Base-by-base conservation (phyloP, 805 yeast species). In the Osmozyma mogii region DNA sequence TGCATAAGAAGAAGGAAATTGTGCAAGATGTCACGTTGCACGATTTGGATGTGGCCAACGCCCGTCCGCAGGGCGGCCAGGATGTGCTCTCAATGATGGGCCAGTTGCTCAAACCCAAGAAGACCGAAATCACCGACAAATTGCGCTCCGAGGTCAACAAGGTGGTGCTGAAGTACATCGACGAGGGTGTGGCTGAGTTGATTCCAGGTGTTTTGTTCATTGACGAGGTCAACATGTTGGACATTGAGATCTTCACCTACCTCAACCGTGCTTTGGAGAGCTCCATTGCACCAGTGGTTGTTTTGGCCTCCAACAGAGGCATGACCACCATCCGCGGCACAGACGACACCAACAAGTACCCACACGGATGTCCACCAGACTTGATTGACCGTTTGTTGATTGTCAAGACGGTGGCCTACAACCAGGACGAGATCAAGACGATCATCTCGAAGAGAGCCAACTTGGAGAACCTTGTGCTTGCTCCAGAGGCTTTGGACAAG, bases 221-320 rank as follows among this genome's bases (percentile, higher is more conserved):
- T 45, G 99, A 92, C 60, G 99, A 92, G 64, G 97, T 88, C 25
- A 94, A 92, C 63, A 92, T 92, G 98, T 70, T 92, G 47, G 98
- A 92, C 54, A 80, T 92, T 40, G 99, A 92, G 67, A 84, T 94
- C 54, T 92, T 92, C 65, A 84, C 98, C 9, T 92, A 84, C 56
- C 67, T 92, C 49, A 92, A 92, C 66, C 73, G 94, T 41, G 97
- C 97, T 7, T 68, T 92, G 40, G 98, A 92, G 59, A 78, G 88
- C 29, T 64, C 81, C 16, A 83, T 92, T 52, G 89, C 96, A 3
- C 98, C 98, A 25, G 75, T 92, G 32, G 98, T 92, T 20, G 87
- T 92, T 2, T 71, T 92, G 54, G 98, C 98, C 20, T 85, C 97
- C 5, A 92, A 92, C 61, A 75, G 96, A 55, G 98, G 98, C 35